Conservation (phyloP, 805 yeast genomes). For the Nakazawaea wickerhamii region DNA sequence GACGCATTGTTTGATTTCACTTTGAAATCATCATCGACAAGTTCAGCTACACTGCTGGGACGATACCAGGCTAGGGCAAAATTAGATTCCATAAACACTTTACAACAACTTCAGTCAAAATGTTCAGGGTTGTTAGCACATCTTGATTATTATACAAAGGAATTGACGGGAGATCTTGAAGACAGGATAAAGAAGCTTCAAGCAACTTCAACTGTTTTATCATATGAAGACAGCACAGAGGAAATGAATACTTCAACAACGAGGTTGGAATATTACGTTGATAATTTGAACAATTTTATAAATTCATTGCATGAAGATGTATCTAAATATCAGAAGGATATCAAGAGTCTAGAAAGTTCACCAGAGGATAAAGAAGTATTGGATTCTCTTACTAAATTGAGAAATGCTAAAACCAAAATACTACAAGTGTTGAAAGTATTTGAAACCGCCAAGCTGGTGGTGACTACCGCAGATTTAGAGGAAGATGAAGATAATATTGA, state of each 20-base stretch:
- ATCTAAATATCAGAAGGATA: slow-evolving; percentile 23
- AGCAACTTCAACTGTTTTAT: slow-evolving; percentile 44
- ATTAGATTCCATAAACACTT: slow-evolving; percentile 18
- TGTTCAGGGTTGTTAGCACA: slow-evolving; percentile 51
- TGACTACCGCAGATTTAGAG: slow-evolving; percentile 25
- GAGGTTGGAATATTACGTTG: slow-evolving; percentile 61
- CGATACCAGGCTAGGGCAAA: slow-evolving; percentile 12
- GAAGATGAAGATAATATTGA: slow-evolving; percentile 12
- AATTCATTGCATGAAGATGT: slow-evolving; percentile 49
- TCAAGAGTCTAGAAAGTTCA: slow-evolving; percentile 15
- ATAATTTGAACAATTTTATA: slow-evolving; percentile 53
- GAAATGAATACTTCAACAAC: slow-evolving; percentile 36
- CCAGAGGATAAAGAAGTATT: slow-evolving; percentile 22
- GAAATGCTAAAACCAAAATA: slow-evolving; percentile 40
- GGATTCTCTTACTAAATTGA: slow-evolving; percentile 37
- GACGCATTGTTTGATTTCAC: slow-evolving; percentile 53
- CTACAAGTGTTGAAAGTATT: slow-evolving; percentile 40
- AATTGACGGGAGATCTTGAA: slow-evolving; percentile 50
- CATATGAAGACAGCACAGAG: slow-evolving; percentile 4
- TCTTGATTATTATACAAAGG: slow-evolving; percentile 57
- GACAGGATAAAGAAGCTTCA: slow-evolving; percentile 42
- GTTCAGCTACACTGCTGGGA: slow-evolving; percentile 5
- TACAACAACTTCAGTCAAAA: slow-evolving; percentile 39
- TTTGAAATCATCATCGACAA: slow-evolving; percentile 16
- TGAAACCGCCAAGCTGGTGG: slow-evolving; percentile 36